A percentile compares a stretch with the other conserved stretches of the same genome.
Conservation (phyloP, 192 early-diverging fungal species). For the Coemansia umbellata region DNA sequence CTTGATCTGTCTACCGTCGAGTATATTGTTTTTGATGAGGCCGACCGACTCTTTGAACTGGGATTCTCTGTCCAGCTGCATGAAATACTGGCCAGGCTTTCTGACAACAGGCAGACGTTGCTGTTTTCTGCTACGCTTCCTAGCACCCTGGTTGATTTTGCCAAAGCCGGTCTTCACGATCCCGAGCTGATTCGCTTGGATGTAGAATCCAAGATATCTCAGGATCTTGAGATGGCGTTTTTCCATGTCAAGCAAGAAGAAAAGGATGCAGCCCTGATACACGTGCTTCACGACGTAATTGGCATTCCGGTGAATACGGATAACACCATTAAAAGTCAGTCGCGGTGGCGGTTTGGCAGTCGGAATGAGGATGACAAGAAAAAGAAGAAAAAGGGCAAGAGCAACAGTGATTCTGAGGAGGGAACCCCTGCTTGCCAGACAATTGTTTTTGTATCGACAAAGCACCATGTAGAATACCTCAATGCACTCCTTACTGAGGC, state of each 20-base stretch:
- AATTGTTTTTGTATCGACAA: constrained; percentile 92
- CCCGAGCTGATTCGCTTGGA: constrained; percentile 92
- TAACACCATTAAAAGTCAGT: constrained; percentile 40
- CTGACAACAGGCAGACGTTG: constrained; percentile 81
- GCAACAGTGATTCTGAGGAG: not conserved
- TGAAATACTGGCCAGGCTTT: constrained; percentile 83
- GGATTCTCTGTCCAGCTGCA: constrained; percentile 94
- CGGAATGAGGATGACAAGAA: constrained; percentile 15
- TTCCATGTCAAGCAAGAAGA: constrained; percentile 80
- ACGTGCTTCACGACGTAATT: constrained; percentile 75
- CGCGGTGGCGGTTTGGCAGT: constrained; percentile 19
- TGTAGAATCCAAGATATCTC: constrained; percentile 90
- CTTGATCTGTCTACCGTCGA: constrained; percentile 84
- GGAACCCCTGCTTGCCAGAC: constrained; percentile 58
- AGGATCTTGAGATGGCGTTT: constrained; percentile 95
- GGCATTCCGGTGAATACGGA: constrained; percentile 56
- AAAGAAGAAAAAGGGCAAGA: constrained; percentile 36
- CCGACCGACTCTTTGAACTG: constrained; percentile 97
- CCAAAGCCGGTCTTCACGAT: constrained; percentile 91
- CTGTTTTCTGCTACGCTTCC: constrained; percentile 97
- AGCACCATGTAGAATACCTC: constrained; percentile 97
- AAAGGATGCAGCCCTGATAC: constrained; percentile 88
- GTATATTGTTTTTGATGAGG: constrained; percentile 98
- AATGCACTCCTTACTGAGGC: constrained; percentile 64
- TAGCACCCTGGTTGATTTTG: constrained; percentile 90